Conservation (phyloP, 148 eudicot genomes). For the Fallopia convolvulus region DNA sequence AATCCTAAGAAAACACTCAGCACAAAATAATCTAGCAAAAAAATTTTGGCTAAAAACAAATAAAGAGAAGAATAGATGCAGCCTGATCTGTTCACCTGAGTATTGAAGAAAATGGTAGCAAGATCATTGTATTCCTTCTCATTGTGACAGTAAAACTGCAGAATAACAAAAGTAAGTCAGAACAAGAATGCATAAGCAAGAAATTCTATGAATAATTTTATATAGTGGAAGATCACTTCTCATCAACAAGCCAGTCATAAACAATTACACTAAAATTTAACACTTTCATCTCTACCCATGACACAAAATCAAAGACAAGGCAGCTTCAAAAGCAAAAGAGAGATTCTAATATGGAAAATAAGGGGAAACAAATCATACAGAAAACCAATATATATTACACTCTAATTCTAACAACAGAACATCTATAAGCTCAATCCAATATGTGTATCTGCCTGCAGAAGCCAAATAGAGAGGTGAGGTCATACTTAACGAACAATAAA, state of each 20-base stretch:
- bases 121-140: constrained; percentile 89
- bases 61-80: not conserved
- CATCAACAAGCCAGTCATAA: not conserved
- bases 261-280: not conserved
- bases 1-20: not conserved
- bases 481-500: not conserved
- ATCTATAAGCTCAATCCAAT: not conserved
- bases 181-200: not conserved
- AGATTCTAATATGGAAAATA: not conserved
- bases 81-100: constrained; percentile 51
- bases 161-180: not conserved
- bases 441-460: not conserved
- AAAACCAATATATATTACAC: not conserved
- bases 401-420: not conserved
- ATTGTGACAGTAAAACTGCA: constrained; percentile 72
- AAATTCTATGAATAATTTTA: not conserved
- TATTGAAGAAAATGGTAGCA: constrained; percentile 97
- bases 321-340: not conserved
- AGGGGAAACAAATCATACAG: not conserved
- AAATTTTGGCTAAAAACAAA: not conserved
- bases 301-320: not conserved
- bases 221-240: not conserved
- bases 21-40: constrained; percentile 6
- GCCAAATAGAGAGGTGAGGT: not conserved
- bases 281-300: not conserved